A percentile compares a stretch with the other conserved stretches of the same genome.
Evolutionary conservation across 331 rosid species (phyloP).

Genomic region (Telfairia occidentalis): DNA sequence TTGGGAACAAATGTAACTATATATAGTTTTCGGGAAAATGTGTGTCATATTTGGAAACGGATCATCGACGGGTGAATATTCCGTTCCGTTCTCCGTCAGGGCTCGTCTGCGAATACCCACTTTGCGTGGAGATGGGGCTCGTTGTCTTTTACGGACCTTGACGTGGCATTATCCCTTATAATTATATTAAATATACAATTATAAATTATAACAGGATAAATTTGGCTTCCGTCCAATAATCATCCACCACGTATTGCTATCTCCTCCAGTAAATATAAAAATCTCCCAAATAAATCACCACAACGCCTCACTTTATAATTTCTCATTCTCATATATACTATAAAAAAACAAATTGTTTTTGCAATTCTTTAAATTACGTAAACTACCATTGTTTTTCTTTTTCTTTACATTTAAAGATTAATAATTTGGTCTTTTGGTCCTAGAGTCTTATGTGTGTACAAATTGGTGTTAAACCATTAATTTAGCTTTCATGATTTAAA

Average conservation of each 20-base stretch:
- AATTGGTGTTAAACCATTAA: too few relatives aligned
- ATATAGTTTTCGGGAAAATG: slow-evolving; percentile 99
- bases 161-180: slow-evolving; percentile 16
- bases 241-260: background rate
- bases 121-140: slow-evolving; percentile 1
- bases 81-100: slow-evolving; percentile 42
- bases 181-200: background rate
- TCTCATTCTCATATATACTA: too few relatives aligned
- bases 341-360: too few relatives aligned
- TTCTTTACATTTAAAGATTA: too few relatives aligned
- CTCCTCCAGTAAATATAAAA: background rate
- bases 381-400: too few relatives aligned
- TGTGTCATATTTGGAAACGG: slow-evolving; percentile 21
- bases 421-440: too few relatives aligned
- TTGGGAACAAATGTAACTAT: slow-evolving; percentile 38
- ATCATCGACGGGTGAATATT: slow-evolving; percentile 53
- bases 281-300: background rate
- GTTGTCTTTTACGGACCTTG: slow-evolving; percentile 15
- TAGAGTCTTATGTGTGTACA: too few relatives aligned
- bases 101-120: slow-evolving; percentile 13
- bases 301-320: background rate
- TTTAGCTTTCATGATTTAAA: too few relatives aligned
- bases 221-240: background rate
- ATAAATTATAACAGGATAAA: background rate
- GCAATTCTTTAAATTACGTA: too few relatives aligned